A percentile compares a stretch with the other conserved stretches of the same genome.
Conservation (phyloP, 257 asterid species). For the Scutellaria barbata region DNA sequence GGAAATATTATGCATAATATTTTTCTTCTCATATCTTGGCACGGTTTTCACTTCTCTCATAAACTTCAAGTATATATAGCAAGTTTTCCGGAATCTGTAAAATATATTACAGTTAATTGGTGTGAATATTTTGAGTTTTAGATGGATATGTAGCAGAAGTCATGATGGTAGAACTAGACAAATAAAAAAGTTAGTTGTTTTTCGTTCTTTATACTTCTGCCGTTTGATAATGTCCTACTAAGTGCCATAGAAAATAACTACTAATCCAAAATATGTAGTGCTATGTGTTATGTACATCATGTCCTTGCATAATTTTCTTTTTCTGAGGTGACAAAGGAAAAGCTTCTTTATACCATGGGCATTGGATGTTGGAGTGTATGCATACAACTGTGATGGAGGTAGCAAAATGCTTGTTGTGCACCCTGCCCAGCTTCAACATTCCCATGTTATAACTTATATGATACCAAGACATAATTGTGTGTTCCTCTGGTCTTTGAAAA, state of each 20-base stretch:
- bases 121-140: neutral
- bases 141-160: neutral
- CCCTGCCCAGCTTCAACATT: neutral
- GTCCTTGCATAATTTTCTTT: constrained; percentile 7
- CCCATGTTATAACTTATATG: constrained; percentile 8
- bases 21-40: neutral
- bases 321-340: neutral
- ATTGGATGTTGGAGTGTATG: neutral
- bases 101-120: no score
- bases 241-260: neutral
- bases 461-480: neutral
- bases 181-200: neutral
- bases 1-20: neutral
- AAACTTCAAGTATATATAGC: neutral
- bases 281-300: neutral
- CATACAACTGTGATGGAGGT: constrained; percentile 4
- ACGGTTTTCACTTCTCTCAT: neutral
- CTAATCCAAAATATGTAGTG: neutral
- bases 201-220: neutral
- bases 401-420: neutral
- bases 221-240: neutral
- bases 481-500: no score
- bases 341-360: neutral
- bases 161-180: neutral
- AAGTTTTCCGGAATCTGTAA: neutral